These are phyloP conservation scores for Agaricus subrufescens DNA, from an alignment of 768 basidiomycete genomes.

Conservation along the genomic window DNA sequence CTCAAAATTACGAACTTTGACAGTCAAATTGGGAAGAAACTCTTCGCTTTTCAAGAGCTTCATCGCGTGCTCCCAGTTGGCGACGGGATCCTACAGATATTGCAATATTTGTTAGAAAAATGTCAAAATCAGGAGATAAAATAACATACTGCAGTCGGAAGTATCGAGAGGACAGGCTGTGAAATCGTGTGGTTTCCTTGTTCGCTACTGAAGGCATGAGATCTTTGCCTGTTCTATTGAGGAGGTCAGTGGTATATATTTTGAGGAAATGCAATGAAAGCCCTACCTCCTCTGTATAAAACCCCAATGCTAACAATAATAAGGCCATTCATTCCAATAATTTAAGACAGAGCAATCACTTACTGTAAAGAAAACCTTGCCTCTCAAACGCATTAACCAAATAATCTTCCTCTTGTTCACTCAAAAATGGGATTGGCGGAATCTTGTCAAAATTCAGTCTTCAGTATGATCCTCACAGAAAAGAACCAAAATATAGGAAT, in stretches of 20 bases:
- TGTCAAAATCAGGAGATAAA: no score
- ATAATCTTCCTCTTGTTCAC: slow-evolving; percentile 61
- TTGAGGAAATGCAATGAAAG: neutral
- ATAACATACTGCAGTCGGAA: slow-evolving; percentile 30
- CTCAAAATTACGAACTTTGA: slow-evolving; percentile 23
- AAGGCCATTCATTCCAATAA: neutral
- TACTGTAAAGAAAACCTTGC: slow-evolving; percentile 61
- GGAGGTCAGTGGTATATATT: neutral
- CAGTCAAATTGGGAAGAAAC: slow-evolving; percentile 33
- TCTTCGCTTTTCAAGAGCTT: slow-evolving; percentile 30
- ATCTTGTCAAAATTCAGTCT: slow-evolving; percentile 34
- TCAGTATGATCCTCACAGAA: neutral
- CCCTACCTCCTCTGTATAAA: slow-evolving; percentile 53
- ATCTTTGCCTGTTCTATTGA: slow-evolving; percentile 34
- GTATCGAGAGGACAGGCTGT: slow-evolving; percentile 39
- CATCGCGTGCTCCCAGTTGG: slow-evolving; percentile 32
- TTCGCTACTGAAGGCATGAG: slow-evolving; percentile 33
- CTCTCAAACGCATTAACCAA: slow-evolving; percentile 56
- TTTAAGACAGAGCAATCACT: slow-evolving; percentile 17
- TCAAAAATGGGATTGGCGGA: slow-evolving; percentile 57
- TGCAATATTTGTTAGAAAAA: neutral
- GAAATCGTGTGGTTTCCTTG: slow-evolving; percentile 43
- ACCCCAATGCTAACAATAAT: slow-evolving; percentile 47
- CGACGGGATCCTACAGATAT: slow-evolving; percentile 44
- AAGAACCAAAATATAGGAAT: neutral